Evolutionary conservation across 1,284 basidiomycete species (phyloP).

Genomic region (Cerrena zonata): DNA sequence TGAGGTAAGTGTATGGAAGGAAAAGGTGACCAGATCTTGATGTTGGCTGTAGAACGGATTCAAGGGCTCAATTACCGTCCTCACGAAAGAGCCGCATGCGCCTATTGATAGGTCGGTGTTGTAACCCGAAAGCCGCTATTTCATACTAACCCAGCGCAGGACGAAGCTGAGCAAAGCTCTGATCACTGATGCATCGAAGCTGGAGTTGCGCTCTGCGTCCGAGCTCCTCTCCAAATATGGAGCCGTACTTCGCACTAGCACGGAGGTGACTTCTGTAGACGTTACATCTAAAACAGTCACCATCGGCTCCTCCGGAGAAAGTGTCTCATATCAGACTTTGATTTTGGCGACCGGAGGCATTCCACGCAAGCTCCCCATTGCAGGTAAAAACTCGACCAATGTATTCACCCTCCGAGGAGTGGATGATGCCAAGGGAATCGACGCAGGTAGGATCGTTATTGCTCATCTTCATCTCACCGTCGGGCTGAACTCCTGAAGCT

Average conservation of each 20-base stretch:
- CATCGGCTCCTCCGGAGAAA: constrained; percentile 52
- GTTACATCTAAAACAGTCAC: constrained; percentile 55
- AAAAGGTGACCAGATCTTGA: background rate
- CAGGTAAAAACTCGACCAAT: constrained; percentile 72
- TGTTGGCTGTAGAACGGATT: constrained; percentile 58
- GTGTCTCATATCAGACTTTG: constrained; percentile 64
- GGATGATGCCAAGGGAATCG: constrained; percentile 72
- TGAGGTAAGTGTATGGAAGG: constrained; percentile 44
- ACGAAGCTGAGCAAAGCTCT: constrained; percentile 89
- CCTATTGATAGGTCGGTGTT: constrained; percentile 75
- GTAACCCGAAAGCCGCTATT: background rate
- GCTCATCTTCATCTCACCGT: background rate
- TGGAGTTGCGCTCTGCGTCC: constrained; percentile 68
- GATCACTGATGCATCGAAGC: constrained; percentile 70
- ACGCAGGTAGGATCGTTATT: constrained; percentile 45
- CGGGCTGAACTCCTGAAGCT: constrained; percentile 10
- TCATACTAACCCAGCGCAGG: constrained; percentile 29
- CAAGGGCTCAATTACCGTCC: constrained; percentile 69
- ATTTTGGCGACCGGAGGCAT: constrained; percentile 69
- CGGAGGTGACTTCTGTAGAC: constrained; percentile 70
- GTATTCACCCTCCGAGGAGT: constrained; percentile 75
- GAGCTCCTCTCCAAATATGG: constrained; percentile 80
- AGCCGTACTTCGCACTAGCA: constrained; percentile 66
- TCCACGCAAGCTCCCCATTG: constrained; percentile 71
- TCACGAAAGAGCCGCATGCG: constrained; percentile 75